Evolutionary conservation across 2,329 filamentous ascomycete species (phyloP), one percentile per base, ranked within the genome.

Genomic region (Aurifilum marmelostoma): DNA sequence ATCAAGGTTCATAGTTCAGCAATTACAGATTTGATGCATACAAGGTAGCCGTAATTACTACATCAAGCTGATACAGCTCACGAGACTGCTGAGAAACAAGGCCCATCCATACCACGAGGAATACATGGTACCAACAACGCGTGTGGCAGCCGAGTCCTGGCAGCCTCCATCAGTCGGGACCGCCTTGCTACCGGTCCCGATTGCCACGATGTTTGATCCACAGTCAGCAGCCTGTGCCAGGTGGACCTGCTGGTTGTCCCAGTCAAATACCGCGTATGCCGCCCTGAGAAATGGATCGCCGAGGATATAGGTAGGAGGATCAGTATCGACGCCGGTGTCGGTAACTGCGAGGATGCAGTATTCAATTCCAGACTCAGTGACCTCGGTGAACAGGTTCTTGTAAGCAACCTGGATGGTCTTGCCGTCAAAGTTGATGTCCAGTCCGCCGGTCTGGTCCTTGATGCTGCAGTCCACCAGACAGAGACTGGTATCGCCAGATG

Each of bases 371-470:
- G 21, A 4, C 7, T 32, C 2, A 14, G 32, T 32, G 1, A 41
- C 1, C 27, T 62, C 52, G 14, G 24, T 50, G 37, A 73, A 54
- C 12, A 73, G 65, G 32, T 72, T 68, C n/a, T 71, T n/a, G 41
- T 65, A 72, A 9, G 67, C 16, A 3, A 71, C 58, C 29, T 52
- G 52, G 32, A 73, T 72, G 32, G 62, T 60, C 63, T 73, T 68
- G 29, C 65, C 66, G 9, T 70, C 56, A 21, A 72, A 68, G 7
- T 41, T 52, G 9, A 73, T 34, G 18, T 65, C 67, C 37, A 73
- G 27, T 12, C 72, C 72, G 52, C 72, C 72, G 12, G 37, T 2
- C 39, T 64, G 58, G 8, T 63, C 14, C 16, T 54, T 65, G 29
- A 68, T 11, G 9, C 60, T 29, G 43, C 72, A 73, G 56, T 67